A percentile compares a stretch with the other conserved stretches of the same genome.
phyloP scores from a whole-genome alignment of 768 basidiomycete genomes.

The Udeniomyces megalosporus region DNA sequence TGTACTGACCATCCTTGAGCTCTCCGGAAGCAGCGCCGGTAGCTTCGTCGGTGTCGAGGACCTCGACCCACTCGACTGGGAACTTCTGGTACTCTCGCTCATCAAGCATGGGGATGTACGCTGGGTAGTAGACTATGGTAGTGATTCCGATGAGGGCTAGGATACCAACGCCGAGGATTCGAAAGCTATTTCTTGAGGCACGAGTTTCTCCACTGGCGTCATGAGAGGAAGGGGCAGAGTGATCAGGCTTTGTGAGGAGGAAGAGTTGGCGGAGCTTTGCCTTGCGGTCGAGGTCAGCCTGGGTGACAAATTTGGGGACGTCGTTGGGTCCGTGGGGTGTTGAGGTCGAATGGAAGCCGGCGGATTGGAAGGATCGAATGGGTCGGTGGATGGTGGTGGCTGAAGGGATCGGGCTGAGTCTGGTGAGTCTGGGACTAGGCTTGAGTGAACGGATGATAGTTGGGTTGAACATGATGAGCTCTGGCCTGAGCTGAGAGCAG shows the following conservation, averaged over 20 bases:
- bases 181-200: background rate
- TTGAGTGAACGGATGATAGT: too few species aligned
- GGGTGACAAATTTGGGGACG: background rate
- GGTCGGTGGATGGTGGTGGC: background rate
- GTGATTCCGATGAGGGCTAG: background rate
- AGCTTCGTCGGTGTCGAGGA: background rate
- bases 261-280: constrained; percentile 1
- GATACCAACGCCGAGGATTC: background rate
- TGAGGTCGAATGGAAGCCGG: background rate
- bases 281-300: background rate
- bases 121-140: background rate
- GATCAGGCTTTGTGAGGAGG: background rate
- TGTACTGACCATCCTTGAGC: constrained; percentile 7
- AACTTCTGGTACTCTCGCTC: constrained; percentile 5
- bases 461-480: too few species aligned
- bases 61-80: constrained; percentile 15
- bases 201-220: background rate
- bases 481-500: too few species aligned
- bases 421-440: too few species aligned
- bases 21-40: background rate
- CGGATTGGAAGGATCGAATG: background rate
- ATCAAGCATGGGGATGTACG: constrained; percentile 6
- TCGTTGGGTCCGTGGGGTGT: background rate
- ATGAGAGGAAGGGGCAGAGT: background rate
- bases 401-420: background rate